Evolutionary conservation across 345 rosid genomes (phyloP), one percentile per base, ranked within the genome.

Genomic region (Brassica carinata): DNA sequence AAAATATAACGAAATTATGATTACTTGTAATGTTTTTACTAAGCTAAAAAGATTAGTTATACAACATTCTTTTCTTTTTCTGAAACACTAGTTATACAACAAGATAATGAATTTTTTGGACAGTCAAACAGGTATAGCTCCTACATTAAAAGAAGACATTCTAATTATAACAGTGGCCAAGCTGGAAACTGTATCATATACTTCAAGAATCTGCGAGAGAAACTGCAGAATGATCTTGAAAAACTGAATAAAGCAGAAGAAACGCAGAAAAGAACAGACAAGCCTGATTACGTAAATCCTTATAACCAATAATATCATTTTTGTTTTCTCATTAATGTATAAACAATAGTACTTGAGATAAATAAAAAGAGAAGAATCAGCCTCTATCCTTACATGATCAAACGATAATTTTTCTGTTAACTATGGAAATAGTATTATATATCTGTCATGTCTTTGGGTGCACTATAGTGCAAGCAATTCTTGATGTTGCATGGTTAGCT

Each of bases 111-210:
- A 19, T 19, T 19, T 19, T 27, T 13, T 13, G 67, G 36, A 3
- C 67, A 63, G 67, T 63, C 67, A 63, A 27, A 63, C 36, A 27
- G 17, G 67, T 63, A 63, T 63, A 27, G 67, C 17, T 63, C 7
- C 67, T 63, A 29, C 67, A 63, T 13, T 13, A 29, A 27, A 63
- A 7, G 36, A 62, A 27, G 7, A 13, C 36, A 13, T 13, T 29
- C 8, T 11, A 5, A 29, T 5, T 5, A 63, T 29, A 18, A 8
- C 18, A 63, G 67, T 63, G 9, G 67, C 36, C 17, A 13, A 13
- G 36, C 67, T 27, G 67, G 36, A 63, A 11, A 63, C 8, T 63
- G 67, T 63, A 63, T 63, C 67, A 63, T 27, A 5, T 13, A 29
- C 36, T 27, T 5, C 67, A 29, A 29, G 67, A 63, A 29, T 0